A percentile compares a stretch with the other conserved stretches of the same genome.
These are phyloP conservation scores for Ophiocordyceps unilateralis DNA, from an alignment of 2,329 filamentous ascomycete genomes.

Conservation along the genomic window DNA sequence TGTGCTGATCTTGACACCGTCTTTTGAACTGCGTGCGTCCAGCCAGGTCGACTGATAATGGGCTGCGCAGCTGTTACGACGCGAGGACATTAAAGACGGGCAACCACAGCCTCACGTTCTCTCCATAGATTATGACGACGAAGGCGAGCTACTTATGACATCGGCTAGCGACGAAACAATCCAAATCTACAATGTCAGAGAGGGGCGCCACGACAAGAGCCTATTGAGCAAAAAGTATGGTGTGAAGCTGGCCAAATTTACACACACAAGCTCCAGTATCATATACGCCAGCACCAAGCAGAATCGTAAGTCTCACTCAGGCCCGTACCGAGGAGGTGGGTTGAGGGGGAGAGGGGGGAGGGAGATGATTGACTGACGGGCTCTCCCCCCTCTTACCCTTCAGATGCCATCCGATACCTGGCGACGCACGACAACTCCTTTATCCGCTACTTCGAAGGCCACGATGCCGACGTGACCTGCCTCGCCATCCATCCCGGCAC, in stretches of 20 bases:
- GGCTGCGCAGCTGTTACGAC: conserved; percentile 32
- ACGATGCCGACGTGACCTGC: conserved; percentile 68
- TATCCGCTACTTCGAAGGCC: conserved; percentile 88
- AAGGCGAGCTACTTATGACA: conserved; percentile 79
- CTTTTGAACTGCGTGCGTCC: not conserved
- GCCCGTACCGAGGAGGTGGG: too few species aligned
- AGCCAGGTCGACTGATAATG: not conserved
- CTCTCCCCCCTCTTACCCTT: not conserved
- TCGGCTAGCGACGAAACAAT: conserved; percentile 89
- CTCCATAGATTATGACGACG: conserved; percentile 92
- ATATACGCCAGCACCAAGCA: conserved; percentile 93
- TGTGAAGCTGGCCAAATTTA: conserved; percentile 84
- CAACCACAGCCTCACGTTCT: conserved; percentile 49
- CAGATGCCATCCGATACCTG: conserved; percentile 73
- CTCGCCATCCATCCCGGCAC: conserved; percentile 69
- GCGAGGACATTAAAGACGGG: conserved; percentile 35
- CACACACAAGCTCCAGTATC: conserved; percentile 77
- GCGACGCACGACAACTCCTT: conserved; percentile 93
- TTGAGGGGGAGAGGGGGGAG: not conserved
- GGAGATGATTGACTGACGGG: conserved; percentile 1
- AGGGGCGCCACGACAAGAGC: conserved; percentile 76
- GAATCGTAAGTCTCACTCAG: conserved; percentile 42
- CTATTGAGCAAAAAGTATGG: conserved; percentile 94
- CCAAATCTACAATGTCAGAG: conserved; percentile 85
- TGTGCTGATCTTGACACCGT: conserved; percentile 15